Percentiles rank a stretch among this genome's conserved stretches.
Conservation (phyloP, 106 monocot genomes). For the Allium fistulosum region DNA sequence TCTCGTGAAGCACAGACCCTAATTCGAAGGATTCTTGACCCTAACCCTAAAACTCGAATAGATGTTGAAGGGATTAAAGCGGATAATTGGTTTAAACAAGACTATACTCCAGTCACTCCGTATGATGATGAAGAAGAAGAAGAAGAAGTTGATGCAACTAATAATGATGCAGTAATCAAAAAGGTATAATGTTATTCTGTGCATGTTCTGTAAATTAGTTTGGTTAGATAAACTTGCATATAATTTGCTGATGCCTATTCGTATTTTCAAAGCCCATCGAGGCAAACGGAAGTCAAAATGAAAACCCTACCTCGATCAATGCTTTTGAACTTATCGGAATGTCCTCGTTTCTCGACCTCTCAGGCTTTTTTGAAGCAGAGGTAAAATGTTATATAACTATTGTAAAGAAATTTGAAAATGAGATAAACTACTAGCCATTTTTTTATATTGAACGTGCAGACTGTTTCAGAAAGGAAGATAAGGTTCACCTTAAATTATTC, state of each 20-base stretch:
- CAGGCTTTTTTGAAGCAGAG: slow-evolving; percentile 94
- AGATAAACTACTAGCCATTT: no score
- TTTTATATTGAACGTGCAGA: slow-evolving; percentile 20
- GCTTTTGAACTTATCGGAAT: slow-evolving; percentile 91
- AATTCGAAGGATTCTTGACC: slow-evolving; percentile 78
- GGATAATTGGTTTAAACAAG: slow-evolving; percentile 81
- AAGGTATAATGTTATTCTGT: slow-evolving; percentile 30
- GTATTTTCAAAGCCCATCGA: not conserved
- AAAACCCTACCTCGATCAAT: slow-evolving; percentile 45
- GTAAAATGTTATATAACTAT: slow-evolving; percentile 11
- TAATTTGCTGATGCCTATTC: not conserved
- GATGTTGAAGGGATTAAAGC: slow-evolving; percentile 61
- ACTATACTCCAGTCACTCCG: slow-evolving; percentile 54
- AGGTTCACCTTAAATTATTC: slow-evolving; percentile 79
- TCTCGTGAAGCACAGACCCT: slow-evolving; percentile 57
- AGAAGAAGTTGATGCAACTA: slow-evolving; percentile 29
- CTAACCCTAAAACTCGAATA: slow-evolving; percentile 69
- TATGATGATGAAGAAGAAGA: slow-evolving; percentile 53
- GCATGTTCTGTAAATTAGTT: no score
- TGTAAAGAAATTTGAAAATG: no score
- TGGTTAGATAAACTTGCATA: no score
- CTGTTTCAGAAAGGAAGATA: slow-evolving; percentile 75
- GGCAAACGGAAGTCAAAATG: slow-evolving; percentile 10
- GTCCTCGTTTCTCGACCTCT: slow-evolving; percentile 87
- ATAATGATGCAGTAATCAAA: slow-evolving; percentile 15